Base-by-base conservation (phyloP, 371 early-diverging fungal genomes). In the Mortierella sp. region DNA sequence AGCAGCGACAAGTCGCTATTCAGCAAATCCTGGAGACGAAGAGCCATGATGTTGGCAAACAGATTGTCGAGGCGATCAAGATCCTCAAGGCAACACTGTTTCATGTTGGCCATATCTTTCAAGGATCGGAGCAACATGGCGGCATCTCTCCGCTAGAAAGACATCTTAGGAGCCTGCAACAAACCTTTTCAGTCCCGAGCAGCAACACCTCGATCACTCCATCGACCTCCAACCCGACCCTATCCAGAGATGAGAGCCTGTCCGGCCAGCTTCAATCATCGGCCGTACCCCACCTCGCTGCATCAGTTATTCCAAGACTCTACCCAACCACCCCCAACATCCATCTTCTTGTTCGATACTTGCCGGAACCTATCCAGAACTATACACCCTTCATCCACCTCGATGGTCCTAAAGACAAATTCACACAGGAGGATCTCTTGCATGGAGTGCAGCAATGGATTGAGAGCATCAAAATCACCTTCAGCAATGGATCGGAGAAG, bases 271-370 rank as follows among this genome's bases (percentile, higher is more conserved):
- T 69, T 25, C 60, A 54, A 19, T 49, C 59, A 0, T 49, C 67
- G 19, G 57, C 72, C 19, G 39, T 45, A n/a, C 29, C 46, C 24
- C 51, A 39, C 44, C 22, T 29, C 25, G 62, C 54, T 34, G 45
- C 58, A 1, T 69, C 85, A 2, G 79, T 83, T 25, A 80, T 88
- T 31, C 80, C 86, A 0, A 79, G 82, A 47, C 56, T 88, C 47
- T 86, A 86, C 66, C 84, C 86, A 10, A 86, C 85, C 6, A 85
- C 82, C 24, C 83, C 86, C 27, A 86, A 86, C 43, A 83, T 83
- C 2, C 86, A 85, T 45, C 78, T 88, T 12, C 76, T 88, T 37
- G 80, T 85, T 14, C 82, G 88, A 5, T 85, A 85, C 60, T 71
- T 86, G 10, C 88, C 88, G 3, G 83, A 85, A 21, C 52, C 78